These are phyloP conservation scores for Pythium folliculosum DNA, from an alignment of 352 stramenopile species.

Conservation along the genomic window DNA sequence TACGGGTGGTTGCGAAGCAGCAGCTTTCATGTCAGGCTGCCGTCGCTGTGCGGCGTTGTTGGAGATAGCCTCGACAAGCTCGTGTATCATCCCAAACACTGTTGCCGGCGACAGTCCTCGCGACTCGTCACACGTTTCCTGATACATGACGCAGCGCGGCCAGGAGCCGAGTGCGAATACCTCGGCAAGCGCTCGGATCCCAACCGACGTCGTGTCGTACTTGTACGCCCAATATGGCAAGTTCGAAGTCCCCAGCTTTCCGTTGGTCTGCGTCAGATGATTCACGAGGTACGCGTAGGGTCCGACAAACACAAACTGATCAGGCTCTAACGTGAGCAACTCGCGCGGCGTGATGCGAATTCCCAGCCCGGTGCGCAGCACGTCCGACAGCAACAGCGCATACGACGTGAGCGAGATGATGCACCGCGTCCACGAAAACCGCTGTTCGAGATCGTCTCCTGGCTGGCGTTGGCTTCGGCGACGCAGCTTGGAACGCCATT, in stretches of 20 bases:
- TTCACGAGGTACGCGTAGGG: conserved; percentile 19
- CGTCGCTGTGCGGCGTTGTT: background rate
- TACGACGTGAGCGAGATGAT: conserved; percentile 29
- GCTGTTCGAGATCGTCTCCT: conserved; percentile 7
- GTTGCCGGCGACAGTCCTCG: background rate
- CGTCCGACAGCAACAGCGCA: conserved; percentile 30
- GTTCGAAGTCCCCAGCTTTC: background rate
- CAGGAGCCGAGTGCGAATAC: conserved; percentile 14
- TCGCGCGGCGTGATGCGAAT: background rate
- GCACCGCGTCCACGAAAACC: conserved; percentile 25
- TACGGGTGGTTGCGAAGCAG: background rate
- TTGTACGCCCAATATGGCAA: conserved; percentile 30
- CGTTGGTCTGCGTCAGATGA: background rate
- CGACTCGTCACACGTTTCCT: conserved; percentile 11
- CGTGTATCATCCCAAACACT: conserved; percentile 27
- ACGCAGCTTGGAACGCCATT: background rate
- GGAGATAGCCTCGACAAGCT: conserved; percentile 14
- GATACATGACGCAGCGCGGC: conserved; percentile 28
- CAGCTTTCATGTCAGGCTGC: background rate
- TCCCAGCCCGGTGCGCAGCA: conserved; percentile 22
- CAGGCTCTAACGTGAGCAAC: background rate
- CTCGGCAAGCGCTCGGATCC: conserved; percentile 23
- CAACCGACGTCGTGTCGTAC: conserved; percentile 33
- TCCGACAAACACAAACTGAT: conserved; percentile 14
- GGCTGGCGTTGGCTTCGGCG: background rate